These are phyloP conservation scores for Verticillium longisporum DNA, from an alignment of 2,329 filamentous ascomycete species.

Conservation along the genomic window DNA sequence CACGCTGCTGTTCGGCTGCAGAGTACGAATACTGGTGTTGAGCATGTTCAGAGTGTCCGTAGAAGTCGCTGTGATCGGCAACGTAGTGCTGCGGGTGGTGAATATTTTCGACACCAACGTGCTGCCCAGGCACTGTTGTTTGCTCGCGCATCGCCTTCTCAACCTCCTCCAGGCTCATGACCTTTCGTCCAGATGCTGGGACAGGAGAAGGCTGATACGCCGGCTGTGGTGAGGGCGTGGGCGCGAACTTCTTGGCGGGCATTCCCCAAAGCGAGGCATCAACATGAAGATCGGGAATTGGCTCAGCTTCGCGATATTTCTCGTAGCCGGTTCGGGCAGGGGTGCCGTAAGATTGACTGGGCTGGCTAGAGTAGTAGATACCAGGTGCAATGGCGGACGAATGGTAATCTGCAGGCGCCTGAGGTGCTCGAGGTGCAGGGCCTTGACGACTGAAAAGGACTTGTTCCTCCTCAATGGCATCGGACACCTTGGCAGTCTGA, in stretches of 20 bases:
- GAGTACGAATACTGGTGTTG: constrained; percentile 19
- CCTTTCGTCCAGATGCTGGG: constrained; percentile 52
- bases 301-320: constrained; percentile 66
- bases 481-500: constrained; percentile 78
- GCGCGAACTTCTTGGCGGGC: constrained; percentile 46
- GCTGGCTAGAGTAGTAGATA: constrained; percentile 29
- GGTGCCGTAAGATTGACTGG: constrained; percentile 22
- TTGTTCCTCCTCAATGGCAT: constrained; percentile 87
- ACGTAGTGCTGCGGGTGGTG: constrained; percentile 17
- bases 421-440: constrained; percentile 17
- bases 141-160: constrained; percentile 85
- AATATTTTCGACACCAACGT: constrained; percentile 24
- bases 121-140: constrained; percentile 33
- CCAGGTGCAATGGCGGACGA: constrained; percentile 4
- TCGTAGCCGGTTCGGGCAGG: constrained; percentile 81
- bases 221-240: constrained; percentile 19
- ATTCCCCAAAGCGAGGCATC: constrained; percentile 91
- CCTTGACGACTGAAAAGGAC: constrained; percentile 68
- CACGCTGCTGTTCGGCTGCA: constrained; percentile 16
- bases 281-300: constrained; percentile 83
- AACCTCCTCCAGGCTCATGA: constrained; percentile 95
- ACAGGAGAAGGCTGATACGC: constrained; percentile 22
- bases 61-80: constrained; percentile 7
- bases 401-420: constrained; percentile 12
- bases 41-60: constrained; percentile 8